phyloP scores from a whole-genome alignment of 371 early-diverging fungal genomes.

The Mucor lusitanicus region DNA sequence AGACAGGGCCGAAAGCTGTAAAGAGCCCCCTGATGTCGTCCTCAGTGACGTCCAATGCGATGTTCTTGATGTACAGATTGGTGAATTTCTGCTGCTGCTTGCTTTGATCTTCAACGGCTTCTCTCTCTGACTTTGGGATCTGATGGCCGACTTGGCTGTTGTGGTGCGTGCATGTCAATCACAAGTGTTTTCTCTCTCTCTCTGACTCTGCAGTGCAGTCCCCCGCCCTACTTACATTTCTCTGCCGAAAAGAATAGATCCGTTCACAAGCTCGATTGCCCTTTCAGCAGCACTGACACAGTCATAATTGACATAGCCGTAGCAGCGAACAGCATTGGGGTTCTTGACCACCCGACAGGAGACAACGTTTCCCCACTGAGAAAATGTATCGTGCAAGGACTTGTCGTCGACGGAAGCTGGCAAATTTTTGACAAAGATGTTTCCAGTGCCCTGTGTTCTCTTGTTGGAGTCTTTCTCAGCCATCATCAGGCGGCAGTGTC shows the following conservation, averaged over 20 bases:
- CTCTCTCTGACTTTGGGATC: slow-evolving; percentile 88
- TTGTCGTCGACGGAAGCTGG: slow-evolving; percentile 92
- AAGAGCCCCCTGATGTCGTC: slow-evolving; percentile 87
- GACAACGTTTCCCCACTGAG: slow-evolving; percentile 97
- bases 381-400: slow-evolving; percentile 98
- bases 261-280: slow-evolving; percentile 96
- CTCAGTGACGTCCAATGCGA: slow-evolving; percentile 83
- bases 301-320: slow-evolving; percentile 99
- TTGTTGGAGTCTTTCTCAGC: slow-evolving; percentile 93
- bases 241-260: slow-evolving; percentile 94
- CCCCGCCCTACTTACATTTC: slow-evolving; percentile 62
- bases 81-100: slow-evolving; percentile 75
- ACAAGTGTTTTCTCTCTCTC: no score
- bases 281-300: slow-evolving; percentile 90
- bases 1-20: slow-evolving; percentile 80
- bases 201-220: no score
- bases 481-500: slow-evolving; percentile 98
- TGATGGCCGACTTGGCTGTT: slow-evolving; percentile 78
- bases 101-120: slow-evolving; percentile 79
- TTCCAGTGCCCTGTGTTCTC: slow-evolving; percentile 87
- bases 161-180: not conserved
- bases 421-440: slow-evolving; percentile 99
- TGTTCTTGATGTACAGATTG: slow-evolving; percentile 98
- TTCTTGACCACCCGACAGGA: slow-evolving; percentile 95
- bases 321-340: slow-evolving; percentile 82